Conservation (phyloP, 352 stramenopile species). For the Phytopythium cucurbitacearum region DNA sequence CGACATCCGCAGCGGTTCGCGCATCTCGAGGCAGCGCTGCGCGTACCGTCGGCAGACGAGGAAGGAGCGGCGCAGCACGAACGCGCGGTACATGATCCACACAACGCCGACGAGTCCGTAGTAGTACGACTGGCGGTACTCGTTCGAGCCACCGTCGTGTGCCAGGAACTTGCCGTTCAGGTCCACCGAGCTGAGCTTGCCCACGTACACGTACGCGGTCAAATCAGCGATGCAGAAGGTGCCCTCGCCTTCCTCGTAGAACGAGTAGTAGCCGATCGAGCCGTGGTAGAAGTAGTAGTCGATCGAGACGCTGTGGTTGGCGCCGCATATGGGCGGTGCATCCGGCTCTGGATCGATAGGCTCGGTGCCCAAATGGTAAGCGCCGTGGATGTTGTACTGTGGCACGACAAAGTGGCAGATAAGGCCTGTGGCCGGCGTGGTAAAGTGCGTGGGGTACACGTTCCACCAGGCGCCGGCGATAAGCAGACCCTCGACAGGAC, state of each 20-base stretch:
- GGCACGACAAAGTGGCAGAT: conserved; percentile 21
- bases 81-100: conserved; percentile 18
- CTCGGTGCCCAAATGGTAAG: conserved; percentile 7
- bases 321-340: neutral
- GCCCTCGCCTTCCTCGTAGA: conserved; percentile 20
- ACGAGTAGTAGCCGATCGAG: conserved; percentile 19
- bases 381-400: conserved; percentile 20
- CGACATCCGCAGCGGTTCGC: neutral
- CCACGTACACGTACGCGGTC: conserved; percentile 14
- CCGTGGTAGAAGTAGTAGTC: conserved; percentile 25
- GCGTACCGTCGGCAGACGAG: conserved; percentile 6
- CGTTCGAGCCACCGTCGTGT: conserved; percentile 4
- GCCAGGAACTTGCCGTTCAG: conserved; percentile 12
- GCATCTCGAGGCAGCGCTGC: neutral
- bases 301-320: conserved; percentile 12
- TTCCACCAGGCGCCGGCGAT: conserved; percentile 11
- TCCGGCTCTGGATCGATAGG: neutral
- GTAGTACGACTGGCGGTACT: conserved; percentile 18
- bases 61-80: conserved; percentile 16
- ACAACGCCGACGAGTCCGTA: conserved; percentile 12
- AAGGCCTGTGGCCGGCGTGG: neutral
- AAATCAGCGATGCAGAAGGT: conserved; percentile 13
- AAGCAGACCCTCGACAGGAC: neutral
- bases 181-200: conserved; percentile 13
- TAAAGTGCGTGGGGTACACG: conserved; percentile 16